Base-by-base conservation (phyloP, 2,329 filamentous ascomycete genomes). In the Teratosphaeria gauchensis region DNA sequence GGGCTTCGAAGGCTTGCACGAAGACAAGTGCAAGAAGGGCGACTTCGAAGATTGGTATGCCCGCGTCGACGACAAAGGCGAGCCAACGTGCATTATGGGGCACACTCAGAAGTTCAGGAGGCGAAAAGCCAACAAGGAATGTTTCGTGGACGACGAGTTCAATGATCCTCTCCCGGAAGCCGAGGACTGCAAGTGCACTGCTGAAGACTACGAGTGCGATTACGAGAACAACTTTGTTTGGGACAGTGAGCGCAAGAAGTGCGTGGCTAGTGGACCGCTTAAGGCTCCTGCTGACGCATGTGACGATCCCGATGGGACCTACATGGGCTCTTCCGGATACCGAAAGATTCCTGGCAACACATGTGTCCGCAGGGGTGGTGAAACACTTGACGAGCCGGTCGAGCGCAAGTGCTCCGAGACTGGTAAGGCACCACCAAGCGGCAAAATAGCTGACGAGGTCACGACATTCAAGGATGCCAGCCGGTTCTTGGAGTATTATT, bases 1-100 rank as follows among this genome's bases (percentile, higher is more conserved):
- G 59, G 88, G 97, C 71, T 99, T 99, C 66, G 83, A 84, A 9
- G 87, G 84, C 9, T 78, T 97, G 61, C 85, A 95, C 64, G 87
- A 94, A 73, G 80, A 83, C 33, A 89, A 89, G 60, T 99, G 95
- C 75, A 81, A 87, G 46, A 78, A 83, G 38, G 76, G 79, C 33
- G 90, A 95, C 66, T 87, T 96, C 74, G 91, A 96, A 69, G 82
- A 87, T 56, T 99, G 94, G 94, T 84, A 84, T 64, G 94, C 94
- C 28, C 85, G 92, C 16, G 81, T 89, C 42, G 87, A 95, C 69
- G 82, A 88, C 32, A 82, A 96, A 24, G 88, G 88, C 33, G 82
- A 95, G 56, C 82, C 92, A 2, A 89, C 86, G 55, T 99, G 94
- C 72, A 79, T 99, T 64, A 97, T 99, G 92, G 94, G 94, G 21